Evolutionary conservation across 768 basidiomycete species (phyloP).

Genomic region (Pleurotus pulmonarius): DNA sequence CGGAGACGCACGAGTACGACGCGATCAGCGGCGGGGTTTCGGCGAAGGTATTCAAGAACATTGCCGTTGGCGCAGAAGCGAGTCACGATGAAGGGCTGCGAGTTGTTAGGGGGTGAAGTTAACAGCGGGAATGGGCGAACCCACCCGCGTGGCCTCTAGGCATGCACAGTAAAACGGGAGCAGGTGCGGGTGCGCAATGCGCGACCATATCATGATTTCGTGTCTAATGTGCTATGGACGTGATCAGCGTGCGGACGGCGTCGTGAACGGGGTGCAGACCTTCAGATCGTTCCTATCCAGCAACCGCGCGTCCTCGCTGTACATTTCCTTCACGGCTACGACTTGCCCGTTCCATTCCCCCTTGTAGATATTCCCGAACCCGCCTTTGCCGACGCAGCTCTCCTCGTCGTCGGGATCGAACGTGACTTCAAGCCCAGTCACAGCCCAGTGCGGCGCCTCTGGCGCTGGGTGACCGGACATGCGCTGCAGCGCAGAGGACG

Average conservation of each 20-base stretch:
- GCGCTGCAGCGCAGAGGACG: slow-evolving; percentile 13
- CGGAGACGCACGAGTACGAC: background rate
- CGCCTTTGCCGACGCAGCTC: slow-evolving; percentile 18
- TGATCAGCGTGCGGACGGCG: too few species aligned
- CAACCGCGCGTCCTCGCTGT: slow-evolving; percentile 11
- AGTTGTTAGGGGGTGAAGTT: background rate
- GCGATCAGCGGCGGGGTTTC: slow-evolving; percentile 2
- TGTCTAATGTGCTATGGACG: slow-evolving; percentile 31
- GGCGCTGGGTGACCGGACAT: slow-evolving; percentile 5
- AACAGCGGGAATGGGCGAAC: background rate
- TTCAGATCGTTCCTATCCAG: slow-evolving; percentile 21
- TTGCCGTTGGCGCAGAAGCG: slow-evolving; percentile 10
- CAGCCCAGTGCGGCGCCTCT: slow-evolving; percentile 17
- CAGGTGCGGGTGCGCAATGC: slow-evolving; percentile 36
- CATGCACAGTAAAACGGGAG: slow-evolving; percentile 48
- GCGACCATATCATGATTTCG: slow-evolving; percentile 40
- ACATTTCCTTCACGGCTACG: slow-evolving; percentile 27
- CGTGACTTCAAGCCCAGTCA: slow-evolving; percentile 23
- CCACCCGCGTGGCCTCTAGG: slow-evolving; percentile 32
- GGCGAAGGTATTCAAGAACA: slow-evolving; percentile 1
- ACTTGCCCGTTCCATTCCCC: slow-evolving; percentile 22
- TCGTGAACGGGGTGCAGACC: slow-evolving; percentile 12
- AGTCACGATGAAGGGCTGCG: slow-evolving; percentile 9
- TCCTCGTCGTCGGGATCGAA: slow-evolving; percentile 11
- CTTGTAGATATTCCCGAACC: slow-evolving; percentile 22